phyloP scores from a whole-genome alignment of 2,329 filamentous ascomycete species.

The Metarhizium anisopliae region DNA sequence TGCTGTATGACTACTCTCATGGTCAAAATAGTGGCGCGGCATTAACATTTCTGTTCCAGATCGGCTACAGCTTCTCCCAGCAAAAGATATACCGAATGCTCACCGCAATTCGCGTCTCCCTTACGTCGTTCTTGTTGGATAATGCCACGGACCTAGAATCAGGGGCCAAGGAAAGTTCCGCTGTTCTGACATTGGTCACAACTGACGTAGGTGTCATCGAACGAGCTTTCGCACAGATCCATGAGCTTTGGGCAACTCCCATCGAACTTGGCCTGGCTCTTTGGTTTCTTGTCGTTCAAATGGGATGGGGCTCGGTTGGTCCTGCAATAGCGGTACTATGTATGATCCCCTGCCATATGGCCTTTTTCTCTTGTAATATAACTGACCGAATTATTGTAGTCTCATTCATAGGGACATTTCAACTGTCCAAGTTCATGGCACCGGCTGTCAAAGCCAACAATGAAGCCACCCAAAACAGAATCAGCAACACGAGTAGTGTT shows the following conservation, averaged over 20 bases:
- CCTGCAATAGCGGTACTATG: slow-evolving; percentile 28
- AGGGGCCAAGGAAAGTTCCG: slow-evolving; percentile 22
- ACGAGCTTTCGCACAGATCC: slow-evolving; percentile 24
- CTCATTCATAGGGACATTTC: not conserved
- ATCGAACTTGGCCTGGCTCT: slow-evolving; percentile 34
- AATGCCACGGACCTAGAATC: slow-evolving; percentile 15
- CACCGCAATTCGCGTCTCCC: slow-evolving; percentile 20
- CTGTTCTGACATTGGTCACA: slow-evolving; percentile 34
- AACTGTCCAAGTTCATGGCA: not conserved
- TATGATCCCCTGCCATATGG: slow-evolving; percentile 1
- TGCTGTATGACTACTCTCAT: slow-evolving; percentile 4
- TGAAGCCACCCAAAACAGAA: slow-evolving; percentile 19
- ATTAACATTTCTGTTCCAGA: slow-evolving; percentile 1
- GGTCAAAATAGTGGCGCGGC: not conserved
- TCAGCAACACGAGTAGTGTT: slow-evolving; percentile 18
- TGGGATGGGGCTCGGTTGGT: slow-evolving; percentile 35
- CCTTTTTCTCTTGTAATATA: not conserved
- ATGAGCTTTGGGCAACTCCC: slow-evolving; percentile 31
- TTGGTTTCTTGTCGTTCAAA: slow-evolving; percentile 34
- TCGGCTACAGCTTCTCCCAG: slow-evolving; percentile 13
- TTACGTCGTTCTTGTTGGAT: slow-evolving; percentile 18
- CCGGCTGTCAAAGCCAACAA: slow-evolving; percentile 13
- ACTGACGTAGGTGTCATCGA: slow-evolving; percentile 33
- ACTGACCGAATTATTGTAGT: not conserved
- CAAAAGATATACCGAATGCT: slow-evolving; percentile 18